A percentile compares a stretch with the other conserved stretches of the same genome.
Conservation (phyloP, 192 early-diverging fungal genomes). For the Linnemannia elongata region DNA sequence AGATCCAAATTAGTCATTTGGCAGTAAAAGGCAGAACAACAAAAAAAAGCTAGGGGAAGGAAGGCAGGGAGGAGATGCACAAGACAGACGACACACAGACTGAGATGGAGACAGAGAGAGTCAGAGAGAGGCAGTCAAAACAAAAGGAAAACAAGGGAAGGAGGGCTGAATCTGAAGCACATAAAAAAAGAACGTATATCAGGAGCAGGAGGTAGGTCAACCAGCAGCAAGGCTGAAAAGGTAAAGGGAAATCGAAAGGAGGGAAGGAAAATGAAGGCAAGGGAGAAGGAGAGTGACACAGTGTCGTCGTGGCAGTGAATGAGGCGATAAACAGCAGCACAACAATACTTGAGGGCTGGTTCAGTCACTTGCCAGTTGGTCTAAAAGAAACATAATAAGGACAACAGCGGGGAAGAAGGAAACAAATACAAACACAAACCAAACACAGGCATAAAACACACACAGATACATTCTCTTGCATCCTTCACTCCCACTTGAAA, state of each 20-base stretch:
- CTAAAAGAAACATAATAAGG: neutral
- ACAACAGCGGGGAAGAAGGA: neutral
- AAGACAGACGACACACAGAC: neutral
- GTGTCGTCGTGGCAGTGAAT: conserved; percentile 1
- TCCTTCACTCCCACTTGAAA: neutral
- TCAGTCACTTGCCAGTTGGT: neutral
- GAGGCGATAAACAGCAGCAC: neutral
- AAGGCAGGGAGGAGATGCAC: neutral
- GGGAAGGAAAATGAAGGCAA: neutral
- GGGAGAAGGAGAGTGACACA: neutral
- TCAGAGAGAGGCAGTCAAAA: neutral
- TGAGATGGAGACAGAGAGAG: neutral
- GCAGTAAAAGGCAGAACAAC: neutral
- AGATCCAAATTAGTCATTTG: conserved; percentile 33
- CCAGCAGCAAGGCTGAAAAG: neutral
- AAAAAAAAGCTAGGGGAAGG: neutral
- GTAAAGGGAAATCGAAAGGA: neutral
- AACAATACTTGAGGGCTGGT: neutral
- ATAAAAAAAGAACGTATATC: conserved; percentile 14
- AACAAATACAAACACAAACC: neutral
- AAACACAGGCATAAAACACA: neutral
- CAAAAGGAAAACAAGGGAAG: neutral
- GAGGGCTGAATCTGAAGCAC: conserved; percentile 1
- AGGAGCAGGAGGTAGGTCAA: neutral
- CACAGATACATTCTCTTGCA: neutral